Base-by-base conservation (phyloP, 495 filamentous ascomycete species). In the Parathielavia appendiculata region DNA sequence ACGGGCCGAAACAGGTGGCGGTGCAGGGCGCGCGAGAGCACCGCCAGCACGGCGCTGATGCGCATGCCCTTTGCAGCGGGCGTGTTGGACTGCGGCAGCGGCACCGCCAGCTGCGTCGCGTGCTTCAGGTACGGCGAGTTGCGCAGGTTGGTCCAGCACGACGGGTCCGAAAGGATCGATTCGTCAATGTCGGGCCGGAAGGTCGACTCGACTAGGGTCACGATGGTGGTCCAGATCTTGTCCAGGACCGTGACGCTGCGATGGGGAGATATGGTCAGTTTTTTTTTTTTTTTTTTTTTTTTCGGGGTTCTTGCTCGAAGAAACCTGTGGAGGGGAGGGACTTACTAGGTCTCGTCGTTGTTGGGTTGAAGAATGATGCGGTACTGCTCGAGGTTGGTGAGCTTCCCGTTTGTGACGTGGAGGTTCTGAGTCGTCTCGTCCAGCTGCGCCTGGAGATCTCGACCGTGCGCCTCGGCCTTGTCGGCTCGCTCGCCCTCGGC, bases 81-180 rank as follows among this genome's bases (percentile, higher is more conserved):
- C 13, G 69, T 61, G 65, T 73, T 73, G 60, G 65, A 67, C 36
- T 69, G 70, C 14, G 70, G 70, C 1, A 73, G 56, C 0, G 70
- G 70, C 45, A 73, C 66, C 11, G 66, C 63, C 11, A 68, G 67
- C 22, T 69, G 66, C 0, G 67, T 71, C 4, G 70, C 69, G 59
- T 69, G 66, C 61, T 71, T 71, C 58, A 73, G 70, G 52, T 73
- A 69, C 0, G 65, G 69, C 5, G 69, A 71, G 57, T 57, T 68
- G 51, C 70, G 70, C 17, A 73, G 67, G 59, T 73, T 73, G 57
- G 59, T 65, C 70, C 70, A 73, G 65, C 70, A 73, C 1, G 69
- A 71, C 2, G 67, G 60, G 56, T 73, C 70, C 7, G 57, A 30
- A 4, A 73, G 67, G 52, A 66, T 67, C n/a, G 40, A 17, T 10